Conservation (phyloP, 176 grass and related monocot species). For the Oryza glumipatula region DNA sequence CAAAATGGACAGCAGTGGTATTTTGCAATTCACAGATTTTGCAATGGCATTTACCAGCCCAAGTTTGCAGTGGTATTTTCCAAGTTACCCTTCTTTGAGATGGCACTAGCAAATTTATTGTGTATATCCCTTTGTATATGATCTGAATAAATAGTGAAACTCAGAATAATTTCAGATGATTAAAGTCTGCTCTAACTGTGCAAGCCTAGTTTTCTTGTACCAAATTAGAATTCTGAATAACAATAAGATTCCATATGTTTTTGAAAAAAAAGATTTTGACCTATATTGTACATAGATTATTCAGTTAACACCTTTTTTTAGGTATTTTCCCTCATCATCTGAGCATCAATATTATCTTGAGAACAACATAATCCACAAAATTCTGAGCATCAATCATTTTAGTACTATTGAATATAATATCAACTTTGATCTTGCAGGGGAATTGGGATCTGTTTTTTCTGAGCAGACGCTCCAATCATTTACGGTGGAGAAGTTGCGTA, state of each 20-base stretch:
- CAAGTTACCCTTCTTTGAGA: neutral
- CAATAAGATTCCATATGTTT: neutral
- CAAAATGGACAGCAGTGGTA: neutral
- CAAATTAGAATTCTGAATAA: neutral
- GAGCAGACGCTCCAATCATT: slow-evolving; percentile 63
- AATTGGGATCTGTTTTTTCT: slow-evolving; percentile 42
- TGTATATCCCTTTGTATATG: neutral
- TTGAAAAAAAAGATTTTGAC: neutral
- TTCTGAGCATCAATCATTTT: neutral
- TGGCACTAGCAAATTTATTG: neutral
- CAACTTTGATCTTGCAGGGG: slow-evolving; percentile 10
- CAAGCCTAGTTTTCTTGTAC: neutral
- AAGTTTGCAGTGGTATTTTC: neutral
- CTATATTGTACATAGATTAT: neutral
- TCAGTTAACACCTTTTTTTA: neutral
- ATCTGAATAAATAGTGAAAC: neutral
- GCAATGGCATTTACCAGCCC: too few relatives aligned
- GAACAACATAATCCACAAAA: neutral
- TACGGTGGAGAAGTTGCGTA: slow-evolving; percentile 67
- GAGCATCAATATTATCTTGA: neutral
- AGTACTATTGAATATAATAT: neutral
- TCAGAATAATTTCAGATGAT: neutral
- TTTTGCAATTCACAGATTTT: neutral
- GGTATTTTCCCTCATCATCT: neutral
- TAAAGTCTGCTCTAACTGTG: neutral